Evolutionary conservation across 1,284 basidiomycete genomes (phyloP).

Genomic region (Sphaerobolus stellatus): DNA sequence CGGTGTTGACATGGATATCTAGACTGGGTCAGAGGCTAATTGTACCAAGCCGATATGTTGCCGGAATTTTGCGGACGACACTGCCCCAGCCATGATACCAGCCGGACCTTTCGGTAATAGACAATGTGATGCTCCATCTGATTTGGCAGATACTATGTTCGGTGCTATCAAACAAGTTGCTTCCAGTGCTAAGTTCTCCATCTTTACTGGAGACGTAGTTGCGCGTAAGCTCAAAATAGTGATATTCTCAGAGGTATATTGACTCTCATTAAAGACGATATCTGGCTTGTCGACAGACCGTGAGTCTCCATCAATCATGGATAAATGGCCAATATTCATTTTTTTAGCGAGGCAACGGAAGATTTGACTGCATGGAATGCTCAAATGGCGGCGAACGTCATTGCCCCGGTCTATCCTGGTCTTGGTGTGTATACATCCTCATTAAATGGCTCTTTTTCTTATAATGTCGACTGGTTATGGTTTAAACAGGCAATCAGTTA

Average conservation of each 20-base stretch:
- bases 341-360: constrained; percentile 40
- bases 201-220: constrained; percentile 63
- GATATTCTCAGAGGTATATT: background rate
- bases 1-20: too few relatives aligned
- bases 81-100: constrained; percentile 37
- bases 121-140: constrained; percentile 49
- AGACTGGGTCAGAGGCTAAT: constrained; percentile 50
- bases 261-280: constrained; percentile 34
- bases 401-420: constrained; percentile 42
- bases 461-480: too few relatives aligned
- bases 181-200: constrained; percentile 45
- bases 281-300: constrained; percentile 46
- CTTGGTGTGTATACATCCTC: constrained; percentile 36
- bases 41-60: constrained; percentile 64
- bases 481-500: constrained; percentile 53
- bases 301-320: constrained; percentile 22
- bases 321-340: background rate
- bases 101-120: constrained; percentile 47
- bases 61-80: constrained; percentile 45
- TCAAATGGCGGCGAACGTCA: constrained; percentile 40
- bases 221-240: constrained; percentile 42
- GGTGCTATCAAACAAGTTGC: constrained; percentile 37
- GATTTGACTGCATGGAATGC: constrained; percentile 45
- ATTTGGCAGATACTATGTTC: constrained; percentile 53
- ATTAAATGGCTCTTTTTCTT: background rate